Evolutionary conservation across 805 yeast genomes (phyloP).

Genomic region (Blastobotrys terrestris): DNA sequence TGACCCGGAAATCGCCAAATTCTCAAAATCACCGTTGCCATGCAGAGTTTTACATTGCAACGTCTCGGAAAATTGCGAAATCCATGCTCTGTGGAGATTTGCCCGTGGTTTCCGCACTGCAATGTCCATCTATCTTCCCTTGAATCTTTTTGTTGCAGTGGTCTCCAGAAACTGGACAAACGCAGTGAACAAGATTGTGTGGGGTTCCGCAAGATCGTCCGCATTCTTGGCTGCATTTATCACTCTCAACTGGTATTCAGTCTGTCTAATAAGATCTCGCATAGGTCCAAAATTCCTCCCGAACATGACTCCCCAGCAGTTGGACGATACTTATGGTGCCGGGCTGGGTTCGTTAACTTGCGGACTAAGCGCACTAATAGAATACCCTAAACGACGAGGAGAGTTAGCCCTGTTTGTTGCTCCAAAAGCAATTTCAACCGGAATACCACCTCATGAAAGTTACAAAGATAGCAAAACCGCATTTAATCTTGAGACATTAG

Average conservation of each 20-base stretch:
- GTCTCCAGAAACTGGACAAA: constrained; percentile 16
- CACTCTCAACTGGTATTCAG: constrained; percentile 41
- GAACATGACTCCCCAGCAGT: constrained; percentile 28
- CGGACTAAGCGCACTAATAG: constrained; percentile 40
- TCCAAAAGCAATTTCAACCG: constrained; percentile 21
- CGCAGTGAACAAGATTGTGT: constrained; percentile 17
- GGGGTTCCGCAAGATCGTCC: constrained; percentile 36
- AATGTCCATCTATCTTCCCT: constrained; percentile 36
- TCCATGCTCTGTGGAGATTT: constrained; percentile 43
- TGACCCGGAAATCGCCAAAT: constrained; percentile 32
- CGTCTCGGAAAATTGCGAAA: constrained; percentile 36
- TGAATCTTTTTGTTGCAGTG: constrained; percentile 34
- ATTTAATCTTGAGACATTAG: constrained; percentile 7
- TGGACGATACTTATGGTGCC: constrained; percentile 38
- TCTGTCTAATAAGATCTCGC: constrained; percentile 39
- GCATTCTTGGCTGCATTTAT: constrained; percentile 40
- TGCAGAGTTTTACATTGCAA: constrained; percentile 40
- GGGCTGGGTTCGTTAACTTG: constrained; percentile 36
- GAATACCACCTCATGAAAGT: constrained; percentile 2
- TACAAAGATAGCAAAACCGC: constrained; percentile 1
- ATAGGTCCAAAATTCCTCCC: constrained; percentile 38
- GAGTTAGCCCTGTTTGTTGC: constrained; percentile 45
- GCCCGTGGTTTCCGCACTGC: constrained; percentile 39
- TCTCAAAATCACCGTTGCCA: constrained; percentile 31
- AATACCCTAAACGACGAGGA: constrained; percentile 37